Evolutionary conservation across 768 basidiomycete genomes (phyloP).

Genomic region (Mrakia gelida): DNA sequence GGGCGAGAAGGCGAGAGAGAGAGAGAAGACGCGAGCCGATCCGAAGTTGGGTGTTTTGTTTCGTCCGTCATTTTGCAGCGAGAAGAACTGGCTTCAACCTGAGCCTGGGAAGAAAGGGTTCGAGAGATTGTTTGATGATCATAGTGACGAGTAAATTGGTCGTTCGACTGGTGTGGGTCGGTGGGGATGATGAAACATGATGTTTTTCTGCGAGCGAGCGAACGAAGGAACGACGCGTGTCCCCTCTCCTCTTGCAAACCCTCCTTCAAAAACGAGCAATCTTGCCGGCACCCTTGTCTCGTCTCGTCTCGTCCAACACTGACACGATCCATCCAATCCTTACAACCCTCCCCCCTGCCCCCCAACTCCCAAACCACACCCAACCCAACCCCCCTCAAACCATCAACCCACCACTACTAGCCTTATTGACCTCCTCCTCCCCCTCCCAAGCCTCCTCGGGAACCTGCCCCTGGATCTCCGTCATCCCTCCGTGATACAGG

Average conservation of each 20-base stretch:
- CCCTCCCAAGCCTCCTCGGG: conserved; percentile 33
- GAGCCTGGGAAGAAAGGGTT: conserved; percentile 52
- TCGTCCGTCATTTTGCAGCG: background rate
- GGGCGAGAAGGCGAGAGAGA: background rate
- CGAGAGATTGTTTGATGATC: background rate
- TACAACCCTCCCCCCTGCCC: no score
- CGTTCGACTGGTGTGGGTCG: no score
- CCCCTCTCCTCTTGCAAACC: no score
- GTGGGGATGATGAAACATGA: background rate
- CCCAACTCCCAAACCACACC: background rate
- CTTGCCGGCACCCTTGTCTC: no score
- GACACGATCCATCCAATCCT: no score
- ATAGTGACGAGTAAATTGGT: background rate
- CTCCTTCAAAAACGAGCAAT: no score
- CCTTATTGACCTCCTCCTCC: conserved; percentile 23
- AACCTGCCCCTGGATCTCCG: conserved; percentile 26
- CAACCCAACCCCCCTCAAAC: background rate
- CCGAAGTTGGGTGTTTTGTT: no score
- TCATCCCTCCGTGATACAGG: conserved; percentile 27
- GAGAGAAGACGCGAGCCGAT: conserved; percentile 62
- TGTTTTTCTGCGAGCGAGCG: background rate
- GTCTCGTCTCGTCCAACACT: no score
- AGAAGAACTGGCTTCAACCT: conserved; percentile 64
- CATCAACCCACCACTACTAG: background rate
- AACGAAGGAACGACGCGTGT: background rate